phyloP scores from a whole-genome alignment of 805 yeast species.

The Zygotorulaspora florentina region DNA sequence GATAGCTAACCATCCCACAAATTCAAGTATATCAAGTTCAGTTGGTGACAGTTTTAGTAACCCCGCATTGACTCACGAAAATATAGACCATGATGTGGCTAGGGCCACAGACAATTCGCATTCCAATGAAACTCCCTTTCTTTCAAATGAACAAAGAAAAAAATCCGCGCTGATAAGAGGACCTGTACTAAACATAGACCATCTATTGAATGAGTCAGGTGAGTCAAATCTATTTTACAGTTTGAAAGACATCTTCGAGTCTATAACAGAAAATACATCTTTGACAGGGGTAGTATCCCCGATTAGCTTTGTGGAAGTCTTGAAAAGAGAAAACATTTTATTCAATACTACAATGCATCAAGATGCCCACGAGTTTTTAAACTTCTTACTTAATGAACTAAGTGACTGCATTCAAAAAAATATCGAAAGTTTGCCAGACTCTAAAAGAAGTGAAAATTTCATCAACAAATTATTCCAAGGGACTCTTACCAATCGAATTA shows the following conservation, averaged over 20 bases:
- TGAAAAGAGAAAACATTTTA: constrained; percentile 77
- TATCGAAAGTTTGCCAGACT: constrained; percentile 4
- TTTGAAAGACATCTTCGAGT: constrained; percentile 79
- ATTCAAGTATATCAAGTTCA: neutral
- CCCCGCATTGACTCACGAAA: neutral
- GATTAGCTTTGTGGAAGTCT: constrained; percentile 59
- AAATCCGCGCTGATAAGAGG: constrained; percentile 73
- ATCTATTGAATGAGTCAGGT: constrained; percentile 40
- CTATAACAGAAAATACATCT: constrained; percentile 67
- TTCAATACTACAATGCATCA: constrained; percentile 94
- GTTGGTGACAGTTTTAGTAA: neutral
- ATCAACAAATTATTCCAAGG: constrained; percentile 81
- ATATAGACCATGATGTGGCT: neutral
- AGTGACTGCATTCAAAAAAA: constrained; percentile 40
- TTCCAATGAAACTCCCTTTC: constrained; percentile 29
- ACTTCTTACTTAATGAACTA: constrained; percentile 76
- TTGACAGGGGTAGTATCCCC: constrained; percentile 86
- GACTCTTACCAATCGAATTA: constrained; percentile 75
- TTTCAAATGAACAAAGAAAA: constrained; percentile 68
- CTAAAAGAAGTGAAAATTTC: constrained; percentile 38
- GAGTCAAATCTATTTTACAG: constrained; percentile 53
- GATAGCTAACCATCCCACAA: neutral
- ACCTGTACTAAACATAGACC: constrained; percentile 80
- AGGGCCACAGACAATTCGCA: constrained; percentile 2
- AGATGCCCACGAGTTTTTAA: constrained; percentile 96